A percentile compares a stretch with the other conserved stretches of the same genome.
These are phyloP conservation scores for Neoascochyta sp. DNA, from an alignment of 2,329 filamentous ascomycete species.

Conservation along the genomic window DNA sequence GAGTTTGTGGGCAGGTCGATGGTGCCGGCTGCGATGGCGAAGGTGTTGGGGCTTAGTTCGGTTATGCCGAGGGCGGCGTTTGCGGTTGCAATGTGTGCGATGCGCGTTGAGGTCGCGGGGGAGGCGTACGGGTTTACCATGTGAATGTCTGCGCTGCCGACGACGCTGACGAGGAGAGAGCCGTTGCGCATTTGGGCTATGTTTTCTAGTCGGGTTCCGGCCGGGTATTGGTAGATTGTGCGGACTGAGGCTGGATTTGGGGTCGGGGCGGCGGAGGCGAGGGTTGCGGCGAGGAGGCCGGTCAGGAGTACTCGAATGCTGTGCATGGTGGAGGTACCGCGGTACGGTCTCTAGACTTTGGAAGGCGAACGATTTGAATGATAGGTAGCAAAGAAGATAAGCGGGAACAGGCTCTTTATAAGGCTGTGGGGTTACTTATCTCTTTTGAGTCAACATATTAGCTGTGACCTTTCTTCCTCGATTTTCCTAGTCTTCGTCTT, in stretches of 20 bases:
- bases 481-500: too few species aligned
- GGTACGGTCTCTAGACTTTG: too few species aligned
- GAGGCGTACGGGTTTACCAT: slow-evolving; percentile 30
- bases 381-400: too few species aligned
- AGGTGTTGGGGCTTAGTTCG: slow-evolving; percentile 32
- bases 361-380: too few species aligned
- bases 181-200: slow-evolving; percentile 38
- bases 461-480: too few species aligned
- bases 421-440: too few species aligned
- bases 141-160: slow-evolving; percentile 33
- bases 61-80: slow-evolving; percentile 37
- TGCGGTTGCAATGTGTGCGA: slow-evolving; percentile 24
- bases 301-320: too few species aligned
- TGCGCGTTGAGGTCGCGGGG: slow-evolving; percentile 12
- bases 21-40: slow-evolving; percentile 28
- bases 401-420: too few species aligned
- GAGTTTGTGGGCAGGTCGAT: slow-evolving; percentile 3
- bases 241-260: slow-evolving; percentile 2
- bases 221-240: slow-evolving; percentile 24
- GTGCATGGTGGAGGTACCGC: too few species aligned
- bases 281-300: slow-evolving; percentile 1
- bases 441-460: too few species aligned
- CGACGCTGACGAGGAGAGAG: slow-evolving; percentile 33
- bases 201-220: slow-evolving; percentile 37
- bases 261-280: not conserved